Base-by-base conservation (phyloP, 345 rosid species). In the Boechera divaricarpa region DNA sequence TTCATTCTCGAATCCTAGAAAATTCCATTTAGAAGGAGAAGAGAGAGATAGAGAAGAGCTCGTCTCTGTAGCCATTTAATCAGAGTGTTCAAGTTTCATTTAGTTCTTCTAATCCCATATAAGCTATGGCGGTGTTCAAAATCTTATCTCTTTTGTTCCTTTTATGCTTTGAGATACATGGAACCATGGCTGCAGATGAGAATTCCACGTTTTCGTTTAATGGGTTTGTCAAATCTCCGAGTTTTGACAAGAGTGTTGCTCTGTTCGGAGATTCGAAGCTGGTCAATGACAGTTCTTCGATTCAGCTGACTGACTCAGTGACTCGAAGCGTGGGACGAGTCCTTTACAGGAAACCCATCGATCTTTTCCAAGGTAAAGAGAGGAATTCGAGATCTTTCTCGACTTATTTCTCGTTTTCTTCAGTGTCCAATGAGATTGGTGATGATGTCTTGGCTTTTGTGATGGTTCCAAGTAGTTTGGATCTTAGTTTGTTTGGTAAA, bases 201-300 rank as follows among this genome's bases (percentile, higher is more conserved):
- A 73, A 59, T 67, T 80, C 68, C 42, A 78, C 86, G 9, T 91
- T 89, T 81, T 83, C 83, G 33, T 88, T 88, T 63, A 55, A 73
- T 68, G 81, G 77, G 16, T 87, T 87, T 54, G 83, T 35, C 51
- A 78, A 80, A 80, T 82, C 86, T 84, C 82, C 79, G 9, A 82
- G 49, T 68, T 81, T 89, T 80, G 77, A 76, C 65, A 72, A 88
- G 82, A 73, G 33, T 45, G 74, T 54, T 61, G 85, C 84, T 76
- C 77, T 94, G 31, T 81, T 80, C 47, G 97, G 98, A 24, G 94
- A 89, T 78, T 90, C 93, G 26, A 82, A 74, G 84, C 86, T 83
- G 69, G 83, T 68, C 41, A 60, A 28, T 66, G 80, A 82, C 36
- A 83, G 78, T 47, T 84, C 89, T 41, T 58, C 79, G 62, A 74